Percentiles rank a stretch among this genome's conserved stretches.
These are phyloP conservation scores for Cyclocybe aegerita DNA, from an alignment of 768 basidiomycete genomes.

Conservation along the genomic window DNA sequence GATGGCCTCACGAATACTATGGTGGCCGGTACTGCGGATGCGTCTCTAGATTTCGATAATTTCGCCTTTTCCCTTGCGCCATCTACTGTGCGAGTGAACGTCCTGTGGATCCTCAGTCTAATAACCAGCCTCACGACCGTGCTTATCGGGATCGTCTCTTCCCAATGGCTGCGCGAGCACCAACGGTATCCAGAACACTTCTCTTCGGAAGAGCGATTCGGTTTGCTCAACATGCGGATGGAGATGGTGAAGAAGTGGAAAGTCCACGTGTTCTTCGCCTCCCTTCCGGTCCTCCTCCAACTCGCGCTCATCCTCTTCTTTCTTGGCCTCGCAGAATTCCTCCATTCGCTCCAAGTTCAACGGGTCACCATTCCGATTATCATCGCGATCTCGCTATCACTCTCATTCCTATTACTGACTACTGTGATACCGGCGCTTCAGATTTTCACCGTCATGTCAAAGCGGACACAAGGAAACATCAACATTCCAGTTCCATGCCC, in stretches of 20 bases:
- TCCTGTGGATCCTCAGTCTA: constrained; percentile 21
- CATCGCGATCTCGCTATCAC: constrained; percentile 9
- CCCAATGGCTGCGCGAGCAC: constrained; percentile 24
- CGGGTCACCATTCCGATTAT: constrained; percentile 15
- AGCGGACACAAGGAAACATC: neutral
- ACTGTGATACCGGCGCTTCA: constrained; percentile 11
- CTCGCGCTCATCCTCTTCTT: constrained; percentile 24
- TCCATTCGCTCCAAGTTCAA: constrained; percentile 15
- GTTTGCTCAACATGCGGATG: constrained; percentile 20
- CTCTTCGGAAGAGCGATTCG: constrained; percentile 11
- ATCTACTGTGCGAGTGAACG: constrained; percentile 13
- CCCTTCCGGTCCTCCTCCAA: constrained; percentile 24
- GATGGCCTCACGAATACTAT: too few species aligned
- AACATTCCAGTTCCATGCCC: constrained; percentile 7
- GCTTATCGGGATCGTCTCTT: constrained; percentile 19
- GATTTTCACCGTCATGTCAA: neutral
- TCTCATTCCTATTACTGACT: constrained; percentile 18
- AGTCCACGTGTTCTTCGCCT: constrained; percentile 17
- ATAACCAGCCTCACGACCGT: constrained; percentile 19
- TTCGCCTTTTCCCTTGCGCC: too few species aligned
- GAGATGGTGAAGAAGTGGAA: constrained; percentile 21
- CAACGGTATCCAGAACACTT: constrained; percentile 8
- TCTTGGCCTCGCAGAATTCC: constrained; percentile 20
- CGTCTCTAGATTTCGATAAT: too few species aligned
- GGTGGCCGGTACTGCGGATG: too few species aligned